These are phyloP conservation scores for Bocquillonia castaneifolia DNA, from an alignment of 441 rosid species.

Conservation along the genomic window DNA sequence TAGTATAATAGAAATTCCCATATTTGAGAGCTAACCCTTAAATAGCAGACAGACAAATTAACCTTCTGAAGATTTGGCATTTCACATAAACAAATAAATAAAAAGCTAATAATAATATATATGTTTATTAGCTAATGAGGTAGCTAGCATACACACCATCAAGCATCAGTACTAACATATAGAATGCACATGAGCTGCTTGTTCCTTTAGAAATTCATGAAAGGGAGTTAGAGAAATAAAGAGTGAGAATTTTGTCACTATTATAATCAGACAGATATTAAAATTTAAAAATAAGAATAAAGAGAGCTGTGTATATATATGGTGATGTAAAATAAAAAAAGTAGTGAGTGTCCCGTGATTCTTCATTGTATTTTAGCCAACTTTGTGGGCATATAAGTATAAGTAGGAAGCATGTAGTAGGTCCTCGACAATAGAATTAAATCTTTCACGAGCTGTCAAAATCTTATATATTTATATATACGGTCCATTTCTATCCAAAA, in stretches of 20 bases:
- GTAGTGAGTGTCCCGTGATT: slow-evolving; percentile 71
- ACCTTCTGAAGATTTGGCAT: not conserved
- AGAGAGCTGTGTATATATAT: not conserved
- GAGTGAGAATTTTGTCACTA: too few species aligned
- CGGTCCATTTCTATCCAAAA: not conserved
- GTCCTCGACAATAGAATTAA: slow-evolving; percentile 23
- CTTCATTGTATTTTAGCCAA: slow-evolving; percentile 58
- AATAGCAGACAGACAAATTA: not conserved
- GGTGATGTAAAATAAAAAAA: slow-evolving; percentile 23
- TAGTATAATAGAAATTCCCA: not conserved
- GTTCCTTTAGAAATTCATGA: not conserved
- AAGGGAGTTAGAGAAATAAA: not conserved
- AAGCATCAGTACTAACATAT: too few species aligned
- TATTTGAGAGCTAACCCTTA: not conserved
- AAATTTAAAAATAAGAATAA: not conserved
- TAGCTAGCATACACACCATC: too few species aligned
- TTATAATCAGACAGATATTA: not conserved
- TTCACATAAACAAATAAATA: too few species aligned
- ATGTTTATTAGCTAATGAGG: too few species aligned
- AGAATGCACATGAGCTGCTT: not conserved
- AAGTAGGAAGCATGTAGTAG: slow-evolving; percentile 22
- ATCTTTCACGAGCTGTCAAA: slow-evolving; percentile 23
- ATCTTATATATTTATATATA: not conserved
- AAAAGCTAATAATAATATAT: too few species aligned
- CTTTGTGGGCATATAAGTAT: slow-evolving; percentile 40